These are phyloP conservation scores for Xylaria sp. DNA, from an alignment of 2,329 filamentous ascomycete species.

Conservation along the genomic window DNA sequence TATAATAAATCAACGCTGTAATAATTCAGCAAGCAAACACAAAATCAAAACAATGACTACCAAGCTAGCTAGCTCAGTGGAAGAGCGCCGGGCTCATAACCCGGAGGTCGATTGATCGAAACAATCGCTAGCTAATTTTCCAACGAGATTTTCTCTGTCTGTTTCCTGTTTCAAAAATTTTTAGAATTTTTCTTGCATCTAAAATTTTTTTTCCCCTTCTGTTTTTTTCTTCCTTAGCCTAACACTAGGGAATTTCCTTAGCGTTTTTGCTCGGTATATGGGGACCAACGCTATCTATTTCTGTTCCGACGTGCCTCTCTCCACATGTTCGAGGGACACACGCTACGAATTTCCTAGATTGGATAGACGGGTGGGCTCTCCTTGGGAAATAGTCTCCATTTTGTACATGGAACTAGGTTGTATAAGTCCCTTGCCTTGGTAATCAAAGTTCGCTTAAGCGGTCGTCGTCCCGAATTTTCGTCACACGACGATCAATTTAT, in stretches of 20 bases:
- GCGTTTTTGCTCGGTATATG: background rate
- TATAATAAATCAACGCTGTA: background rate
- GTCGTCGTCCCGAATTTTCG: conserved; percentile 3
- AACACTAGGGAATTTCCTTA: background rate
- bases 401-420: background rate
- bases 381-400: background rate
- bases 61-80: conserved; percentile 45
- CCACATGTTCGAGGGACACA: conserved; percentile 5
- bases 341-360: conserved; percentile 14
- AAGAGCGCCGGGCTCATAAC: conserved; percentile 52
- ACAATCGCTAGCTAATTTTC: conserved; percentile 46
- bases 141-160: background rate
- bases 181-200: background rate
- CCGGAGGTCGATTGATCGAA: conserved; percentile 51
- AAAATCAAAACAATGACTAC: background rate
- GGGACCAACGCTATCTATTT: background rate
- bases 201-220: background rate
- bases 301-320: background rate
- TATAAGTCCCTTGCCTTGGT: background rate
- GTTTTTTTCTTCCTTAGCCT: background rate
- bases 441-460: conserved; percentile 13
- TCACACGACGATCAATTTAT: conserved; percentile 23
- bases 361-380: background rate
- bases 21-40: too few species aligned
- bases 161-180: background rate